Conservation (phyloP, 129 eudicot genomes). For the Flaveria linearis region DNA sequence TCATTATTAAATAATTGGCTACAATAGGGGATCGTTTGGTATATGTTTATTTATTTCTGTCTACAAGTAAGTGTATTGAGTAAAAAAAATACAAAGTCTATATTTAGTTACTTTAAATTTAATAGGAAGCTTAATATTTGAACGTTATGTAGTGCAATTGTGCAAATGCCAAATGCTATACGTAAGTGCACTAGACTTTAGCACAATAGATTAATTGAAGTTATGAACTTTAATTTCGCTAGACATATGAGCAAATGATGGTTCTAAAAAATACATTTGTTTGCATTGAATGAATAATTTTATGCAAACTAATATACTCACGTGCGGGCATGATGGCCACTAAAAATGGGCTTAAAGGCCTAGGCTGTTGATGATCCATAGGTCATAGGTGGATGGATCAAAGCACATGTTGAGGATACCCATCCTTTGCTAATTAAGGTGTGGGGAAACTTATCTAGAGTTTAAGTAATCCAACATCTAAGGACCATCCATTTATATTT, state of each 20-base stretch:
- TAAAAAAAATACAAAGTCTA: background rate
- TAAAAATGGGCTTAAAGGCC: background rate
- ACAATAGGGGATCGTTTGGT: too few species aligned
- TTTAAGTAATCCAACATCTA: background rate
- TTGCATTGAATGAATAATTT: background rate
- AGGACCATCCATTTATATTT: background rate
- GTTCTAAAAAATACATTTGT: background rate
- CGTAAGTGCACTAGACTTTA: too few species aligned
- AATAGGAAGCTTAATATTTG: too few species aligned
- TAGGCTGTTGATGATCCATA: background rate
- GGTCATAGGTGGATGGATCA: too few species aligned
- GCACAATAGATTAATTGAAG: too few species aligned
- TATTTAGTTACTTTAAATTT: too few species aligned
- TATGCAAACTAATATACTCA: background rate
- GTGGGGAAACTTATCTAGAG: background rate
- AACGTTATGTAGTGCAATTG: too few species aligned
- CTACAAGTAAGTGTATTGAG: background rate
- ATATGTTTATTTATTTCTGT: background rate
- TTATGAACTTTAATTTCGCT: background rate
- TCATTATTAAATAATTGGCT: background rate
- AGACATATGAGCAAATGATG: background rate
- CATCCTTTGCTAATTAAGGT: background rate
- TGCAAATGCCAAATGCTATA: too few species aligned
- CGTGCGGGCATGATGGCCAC: conserved; percentile 15
- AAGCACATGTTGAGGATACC: too few species aligned